A percentile compares a stretch with the other conserved stretches of the same genome.
These are phyloP conservation scores for Ocimum tenuiflorum DNA, from an alignment of 257 asterid genomes.

Conservation along the genomic window DNA sequence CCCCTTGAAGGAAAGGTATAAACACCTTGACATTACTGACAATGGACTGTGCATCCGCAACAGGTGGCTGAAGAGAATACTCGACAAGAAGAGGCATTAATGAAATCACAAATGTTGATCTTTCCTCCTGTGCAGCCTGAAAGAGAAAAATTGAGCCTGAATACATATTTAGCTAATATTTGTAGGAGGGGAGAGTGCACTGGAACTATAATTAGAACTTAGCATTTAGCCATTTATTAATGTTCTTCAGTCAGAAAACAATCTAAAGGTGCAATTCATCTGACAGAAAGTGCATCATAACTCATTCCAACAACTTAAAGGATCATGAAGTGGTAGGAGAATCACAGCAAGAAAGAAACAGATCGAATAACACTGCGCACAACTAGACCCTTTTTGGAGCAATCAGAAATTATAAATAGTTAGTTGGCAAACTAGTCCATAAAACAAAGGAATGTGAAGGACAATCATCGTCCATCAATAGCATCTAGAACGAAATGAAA, in stretches of 20 bases:
- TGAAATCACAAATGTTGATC: slow-evolving; percentile 65
- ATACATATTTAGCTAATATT: slow-evolving; percentile 23
- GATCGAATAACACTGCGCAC: background rate
- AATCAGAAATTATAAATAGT: background rate
- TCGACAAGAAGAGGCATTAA: slow-evolving; percentile 94
- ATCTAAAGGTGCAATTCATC: slow-evolving; percentile 8
- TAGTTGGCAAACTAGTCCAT: background rate
- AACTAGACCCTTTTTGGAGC: background rate
- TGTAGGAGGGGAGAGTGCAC: slow-evolving; percentile 4
- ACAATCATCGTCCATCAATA: background rate
- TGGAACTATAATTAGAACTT: slow-evolving; percentile 8
- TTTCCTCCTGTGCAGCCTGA: slow-evolving; percentile 95
- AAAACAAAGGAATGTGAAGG: background rate
- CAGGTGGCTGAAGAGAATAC: slow-evolving; percentile 84
- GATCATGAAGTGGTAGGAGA: slow-evolving; percentile 11
- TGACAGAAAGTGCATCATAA: background rate
- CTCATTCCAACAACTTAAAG: background rate
- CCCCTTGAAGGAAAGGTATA: slow-evolving; percentile 6
- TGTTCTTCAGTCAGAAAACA: slow-evolving; percentile 7
- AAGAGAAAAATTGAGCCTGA: slow-evolving; percentile 30
- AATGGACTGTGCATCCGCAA: slow-evolving; percentile 90
- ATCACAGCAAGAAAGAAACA: background rate
- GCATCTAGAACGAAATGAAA: slow-evolving; percentile 13
- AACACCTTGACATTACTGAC: slow-evolving; percentile 87
- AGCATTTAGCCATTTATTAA: background rate